Percentiles rank a stretch among this genome's conserved stretches.
These are phyloP conservation scores for Penicillium manginii DNA, from an alignment of 495 filamentous ascomycete species.

Conservation along the genomic window DNA sequence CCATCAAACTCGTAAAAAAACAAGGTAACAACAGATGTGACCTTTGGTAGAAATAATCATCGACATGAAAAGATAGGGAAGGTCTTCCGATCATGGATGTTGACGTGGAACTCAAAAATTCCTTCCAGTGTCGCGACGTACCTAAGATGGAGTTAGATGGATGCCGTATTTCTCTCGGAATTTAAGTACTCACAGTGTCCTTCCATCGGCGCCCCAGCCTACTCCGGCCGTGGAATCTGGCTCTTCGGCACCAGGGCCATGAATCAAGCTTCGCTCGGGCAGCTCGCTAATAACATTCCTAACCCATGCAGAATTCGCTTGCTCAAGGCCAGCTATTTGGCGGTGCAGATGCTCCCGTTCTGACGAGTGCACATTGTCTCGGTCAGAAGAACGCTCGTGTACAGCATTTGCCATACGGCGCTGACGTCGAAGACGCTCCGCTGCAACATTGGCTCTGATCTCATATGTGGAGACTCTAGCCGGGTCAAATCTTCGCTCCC, in stretches of 20 bases:
- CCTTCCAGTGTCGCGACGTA: conserved; percentile 76
- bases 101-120: conserved; percentile 73
- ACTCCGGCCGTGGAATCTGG: conserved; percentile 64
- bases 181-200: conserved; percentile 63
- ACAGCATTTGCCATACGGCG: conserved; percentile 44
- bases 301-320: conserved; percentile 48
- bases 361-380: conserved; percentile 30
- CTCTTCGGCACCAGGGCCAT: conserved; percentile 39
- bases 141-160: conserved; percentile 41
- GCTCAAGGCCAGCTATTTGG: conserved; percentile 38
- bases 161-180: neutral
- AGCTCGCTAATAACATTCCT: conserved; percentile 47
- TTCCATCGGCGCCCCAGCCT: conserved; percentile 71
- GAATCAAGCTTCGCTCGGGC: conserved; percentile 38
- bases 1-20: neutral
- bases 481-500: conserved; percentile 34
- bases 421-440: conserved; percentile 47
- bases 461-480: conserved; percentile 38
- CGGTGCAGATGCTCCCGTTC: conserved; percentile 39
- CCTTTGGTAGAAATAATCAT: conserved; percentile 33
- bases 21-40: neutral
- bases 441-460: conserved; percentile 44
- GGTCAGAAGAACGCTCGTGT: conserved; percentile 35
- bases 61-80: conserved; percentile 64
- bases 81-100: conserved; percentile 64